phyloP scores from a whole-genome alignment of 495 filamentous ascomycete genomes.

The Acidiella bohemica region DNA sequence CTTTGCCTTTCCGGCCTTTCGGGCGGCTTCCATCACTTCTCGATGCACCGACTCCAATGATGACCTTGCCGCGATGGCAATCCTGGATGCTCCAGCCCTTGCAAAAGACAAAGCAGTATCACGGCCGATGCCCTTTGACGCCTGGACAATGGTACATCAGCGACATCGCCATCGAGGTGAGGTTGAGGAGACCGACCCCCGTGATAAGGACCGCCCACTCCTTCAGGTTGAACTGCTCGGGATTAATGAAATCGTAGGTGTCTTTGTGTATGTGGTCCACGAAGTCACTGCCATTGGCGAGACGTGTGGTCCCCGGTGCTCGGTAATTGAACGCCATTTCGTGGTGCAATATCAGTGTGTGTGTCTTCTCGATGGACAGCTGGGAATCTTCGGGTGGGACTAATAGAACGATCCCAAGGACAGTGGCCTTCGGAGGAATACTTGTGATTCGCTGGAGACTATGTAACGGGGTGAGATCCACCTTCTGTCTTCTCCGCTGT shows the following conservation, averaged over 20 bases:
- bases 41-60: slow-evolving; percentile 25
- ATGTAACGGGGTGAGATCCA: too few species aligned
- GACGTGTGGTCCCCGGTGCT: background rate
- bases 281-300: background rate
- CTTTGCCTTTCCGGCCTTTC: slow-evolving; percentile 22
- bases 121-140: slow-evolving; percentile 22
- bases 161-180: too few species aligned
- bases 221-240: slow-evolving; percentile 13
- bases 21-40: slow-evolving; percentile 30
- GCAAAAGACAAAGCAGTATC: slow-evolving; percentile 23
- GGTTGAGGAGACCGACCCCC: too few species aligned
- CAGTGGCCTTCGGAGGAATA: too few species aligned
- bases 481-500: too few species aligned
- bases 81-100: slow-evolving; percentile 16
- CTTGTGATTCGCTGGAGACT: too few species aligned
- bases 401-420: too few species aligned
- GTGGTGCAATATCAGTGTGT: background rate
- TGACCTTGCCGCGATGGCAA: slow-evolving; percentile 33
- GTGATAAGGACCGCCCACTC: slow-evolving; percentile 23
- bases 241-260: slow-evolving; percentile 23
- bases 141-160: too few species aligned
- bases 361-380: background rate
- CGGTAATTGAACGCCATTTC: background rate
- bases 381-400: too few species aligned
- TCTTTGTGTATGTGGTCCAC: slow-evolving; percentile 4